Evolutionary conservation across 2,329 filamentous ascomycete genomes (phyloP), one percentile per base, ranked within the genome.

Genomic region (Talaromyces atroroseus): DNA sequence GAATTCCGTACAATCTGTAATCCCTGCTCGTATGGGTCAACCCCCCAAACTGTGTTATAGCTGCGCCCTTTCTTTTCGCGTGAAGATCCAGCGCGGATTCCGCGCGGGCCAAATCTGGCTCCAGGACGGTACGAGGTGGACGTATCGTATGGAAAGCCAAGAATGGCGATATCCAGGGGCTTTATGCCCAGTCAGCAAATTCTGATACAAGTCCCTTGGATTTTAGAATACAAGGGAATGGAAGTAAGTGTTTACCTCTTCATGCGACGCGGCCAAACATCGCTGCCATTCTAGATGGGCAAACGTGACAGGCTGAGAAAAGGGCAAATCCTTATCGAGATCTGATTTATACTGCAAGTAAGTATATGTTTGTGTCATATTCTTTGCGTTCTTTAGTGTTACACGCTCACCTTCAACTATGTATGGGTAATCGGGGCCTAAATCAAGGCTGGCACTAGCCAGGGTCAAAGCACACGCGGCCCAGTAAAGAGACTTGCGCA

Each of bases 1-100:
- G 56, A 56, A 76, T 69, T 2, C 69, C 61, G 53, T 76, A 77
- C 56, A 65, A 55, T 10, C 62, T 63, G 59, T 82, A 81, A 14
- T 81, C 71, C 50, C 70, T 76, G 69, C 72, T 81, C 2, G 54
- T 60, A 18, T 62, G 20, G 53, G 29, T 34, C 29, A 34, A 34
- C 29, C 11, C 10, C 29, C 29, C 29, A 34, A 2, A 34, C 29
- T 34, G 29, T 34, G 29, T 34, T 34, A 34, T 34, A 34, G 29
- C 29, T 34, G 29, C 57, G 5, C 52, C 58, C 45, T 32, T 34
- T 1, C 36, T 66, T 69, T 44, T 70, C 60, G 54, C 66, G 61
- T 20, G 70, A 23, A 26, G 45, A 72, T 5, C 68, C 69, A 12
- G 60, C 55, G 6, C 71, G 63, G 50, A 73, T 71, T 0, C 65